Percentiles rank a stretch among this genome's conserved stretches.
These are phyloP conservation scores for Aechmea fasciata DNA, from an alignment of 176 grass and related monocot genomes.

Conservation along the genomic window DNA sequence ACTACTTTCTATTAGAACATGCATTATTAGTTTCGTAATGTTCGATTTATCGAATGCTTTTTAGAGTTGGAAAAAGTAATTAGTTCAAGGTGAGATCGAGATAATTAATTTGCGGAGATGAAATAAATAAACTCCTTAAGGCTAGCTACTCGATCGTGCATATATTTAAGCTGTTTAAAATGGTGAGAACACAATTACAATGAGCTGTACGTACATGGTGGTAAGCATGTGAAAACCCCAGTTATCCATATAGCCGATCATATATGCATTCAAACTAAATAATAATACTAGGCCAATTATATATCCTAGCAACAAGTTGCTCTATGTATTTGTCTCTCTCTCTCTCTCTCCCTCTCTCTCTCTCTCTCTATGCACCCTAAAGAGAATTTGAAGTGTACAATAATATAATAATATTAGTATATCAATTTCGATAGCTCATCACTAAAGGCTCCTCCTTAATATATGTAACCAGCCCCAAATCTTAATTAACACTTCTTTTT, in stretches of 20 bases:
- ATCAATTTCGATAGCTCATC: conserved; percentile 23
- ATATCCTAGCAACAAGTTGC: background rate
- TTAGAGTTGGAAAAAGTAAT: too few relatives aligned
- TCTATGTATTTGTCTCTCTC: background rate
- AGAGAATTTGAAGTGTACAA: background rate
- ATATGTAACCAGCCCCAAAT: conserved; percentile 33
- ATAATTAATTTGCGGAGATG: too few relatives aligned
- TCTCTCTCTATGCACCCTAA: background rate
- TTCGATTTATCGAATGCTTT: too few relatives aligned
- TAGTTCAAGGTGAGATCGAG: too few relatives aligned
- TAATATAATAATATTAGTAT: background rate
- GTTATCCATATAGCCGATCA: conserved; percentile 20
- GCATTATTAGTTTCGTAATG: too few relatives aligned
- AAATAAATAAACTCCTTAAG: background rate
- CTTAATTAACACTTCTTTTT: conserved; percentile 15
- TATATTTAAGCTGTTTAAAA: background rate
- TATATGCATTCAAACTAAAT: conserved; percentile 35
- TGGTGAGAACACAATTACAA: background rate
- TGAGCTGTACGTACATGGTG: background rate
- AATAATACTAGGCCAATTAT: conserved; percentile 15
- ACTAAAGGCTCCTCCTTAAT: conserved; percentile 29
- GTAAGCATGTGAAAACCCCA: conserved; percentile 29
- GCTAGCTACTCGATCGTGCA: background rate
- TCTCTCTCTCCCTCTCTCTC: background rate
- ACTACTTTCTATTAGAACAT: too few relatives aligned